A percentile compares a stretch with the other conserved stretches of the same genome.
Evolutionary conservation across 139 green algal genomes (phyloP).

Genomic region (Auxenochlorella pyrenoidosa): DNA sequence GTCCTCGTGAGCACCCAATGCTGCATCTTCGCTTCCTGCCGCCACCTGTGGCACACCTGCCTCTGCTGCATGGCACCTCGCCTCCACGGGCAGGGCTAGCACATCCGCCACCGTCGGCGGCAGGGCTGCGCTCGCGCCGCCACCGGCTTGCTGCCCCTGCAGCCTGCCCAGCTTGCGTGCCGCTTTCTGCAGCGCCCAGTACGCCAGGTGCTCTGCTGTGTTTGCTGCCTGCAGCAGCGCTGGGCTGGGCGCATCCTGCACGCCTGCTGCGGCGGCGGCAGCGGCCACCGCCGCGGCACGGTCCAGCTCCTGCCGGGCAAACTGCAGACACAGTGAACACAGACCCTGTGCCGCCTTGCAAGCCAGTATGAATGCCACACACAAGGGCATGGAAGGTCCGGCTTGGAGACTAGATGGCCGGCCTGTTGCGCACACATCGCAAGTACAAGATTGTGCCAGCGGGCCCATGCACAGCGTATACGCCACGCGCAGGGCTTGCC

Average conservation of each 20-base stretch:
- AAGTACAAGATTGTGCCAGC: too few relatives aligned
- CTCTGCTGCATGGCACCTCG: not conserved
- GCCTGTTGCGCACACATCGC: not conserved
- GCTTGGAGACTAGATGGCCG: not conserved
- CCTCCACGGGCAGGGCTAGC: not conserved
- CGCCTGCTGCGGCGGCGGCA: not conserved
- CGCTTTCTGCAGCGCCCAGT: slow-evolving; percentile 1
- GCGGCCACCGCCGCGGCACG: not conserved
- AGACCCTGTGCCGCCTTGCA: too few relatives aligned
- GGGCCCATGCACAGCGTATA: too few relatives aligned
- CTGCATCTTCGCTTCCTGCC: not conserved
- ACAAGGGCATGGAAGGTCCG: too few relatives aligned
- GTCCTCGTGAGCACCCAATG: not conserved
- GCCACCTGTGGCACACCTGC: not conserved
- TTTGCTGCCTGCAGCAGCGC: slow-evolving; percentile 15
- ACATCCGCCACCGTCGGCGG: not conserved
- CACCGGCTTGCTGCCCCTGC: not conserved
- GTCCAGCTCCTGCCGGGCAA: not conserved
- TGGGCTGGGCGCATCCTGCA: slow-evolving; percentile 1
- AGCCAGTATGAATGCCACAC: too few relatives aligned
- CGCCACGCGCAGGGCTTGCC: too few relatives aligned
- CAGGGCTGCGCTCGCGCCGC: not conserved
- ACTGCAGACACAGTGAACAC: not conserved
- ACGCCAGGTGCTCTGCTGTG: slow-evolving; percentile 31
- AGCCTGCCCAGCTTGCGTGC: slow-evolving; percentile 8